These are phyloP conservation scores for Mycosphaerella arachidis DNA, from an alignment of 2,329 filamentous ascomycete genomes.

Conservation along the genomic window DNA sequence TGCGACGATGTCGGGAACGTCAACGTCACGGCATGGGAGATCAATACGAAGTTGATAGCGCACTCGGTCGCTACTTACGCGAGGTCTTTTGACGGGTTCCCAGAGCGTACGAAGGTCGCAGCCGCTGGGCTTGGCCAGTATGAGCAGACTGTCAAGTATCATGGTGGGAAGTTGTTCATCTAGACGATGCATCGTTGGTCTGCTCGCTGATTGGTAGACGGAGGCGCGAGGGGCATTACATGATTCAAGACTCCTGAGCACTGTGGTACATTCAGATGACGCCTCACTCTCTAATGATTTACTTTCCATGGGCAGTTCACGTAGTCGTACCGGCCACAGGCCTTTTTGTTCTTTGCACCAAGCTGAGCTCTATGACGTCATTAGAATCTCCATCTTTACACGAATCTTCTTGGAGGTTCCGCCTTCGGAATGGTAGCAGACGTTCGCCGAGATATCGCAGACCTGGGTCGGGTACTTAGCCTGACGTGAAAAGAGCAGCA, in stretches of 20 bases:
- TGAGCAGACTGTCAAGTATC: constrained; percentile 17
- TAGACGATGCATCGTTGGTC: not conserved
- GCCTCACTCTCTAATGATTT: no score
- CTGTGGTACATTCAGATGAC: not conserved
- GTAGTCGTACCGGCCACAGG: not conserved
- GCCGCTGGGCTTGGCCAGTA: constrained; percentile 6
- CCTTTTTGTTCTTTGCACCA: not conserved
- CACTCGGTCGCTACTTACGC: constrained; percentile 70
- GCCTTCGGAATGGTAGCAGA: not conserved
- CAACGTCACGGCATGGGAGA: constrained; percentile 50
- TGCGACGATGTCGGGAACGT: constrained; percentile 52
- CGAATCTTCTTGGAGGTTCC: not conserved
- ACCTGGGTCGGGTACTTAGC: not conserved
- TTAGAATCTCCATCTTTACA: not conserved
- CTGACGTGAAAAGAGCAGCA: not conserved
- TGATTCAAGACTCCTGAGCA: not conserved
- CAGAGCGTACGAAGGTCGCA: constrained; percentile 13
- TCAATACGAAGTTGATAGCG: constrained; percentile 59
- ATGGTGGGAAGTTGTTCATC: constrained; percentile 18
- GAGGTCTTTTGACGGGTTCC: constrained; percentile 59
- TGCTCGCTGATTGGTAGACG: not conserved
- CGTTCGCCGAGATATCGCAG: not conserved
- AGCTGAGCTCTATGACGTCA: not conserved
- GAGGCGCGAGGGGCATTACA: not conserved
- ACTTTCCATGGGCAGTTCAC: not conserved